These are phyloP conservation scores for Globisporangium sylvaticum DNA, from an alignment of 352 stramenopile species.

Conservation along the genomic window DNA sequence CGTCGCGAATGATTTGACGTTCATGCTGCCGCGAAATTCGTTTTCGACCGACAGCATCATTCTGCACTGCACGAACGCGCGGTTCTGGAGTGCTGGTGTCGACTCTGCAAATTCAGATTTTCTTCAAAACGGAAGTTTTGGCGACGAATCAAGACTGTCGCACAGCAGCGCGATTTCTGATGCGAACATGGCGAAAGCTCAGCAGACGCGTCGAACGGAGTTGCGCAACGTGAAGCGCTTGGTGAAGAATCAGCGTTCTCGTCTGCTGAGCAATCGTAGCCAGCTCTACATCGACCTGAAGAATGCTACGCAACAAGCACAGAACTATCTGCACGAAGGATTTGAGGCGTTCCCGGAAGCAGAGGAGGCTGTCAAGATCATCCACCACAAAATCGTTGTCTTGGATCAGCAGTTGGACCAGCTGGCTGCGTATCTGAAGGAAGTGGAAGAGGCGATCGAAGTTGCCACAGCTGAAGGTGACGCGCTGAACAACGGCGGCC, in stretches of 20 bases:
- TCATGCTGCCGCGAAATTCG: slow-evolving; percentile 71
- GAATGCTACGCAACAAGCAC: slow-evolving; percentile 72
- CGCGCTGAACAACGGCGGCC: slow-evolving; percentile 30
- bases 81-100: slow-evolving; percentile 67
- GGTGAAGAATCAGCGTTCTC: slow-evolving; percentile 82
- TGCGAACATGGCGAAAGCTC: slow-evolving; percentile 42
- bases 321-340: slow-evolving; percentile 84
- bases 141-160: slow-evolving; percentile 48
- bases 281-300: slow-evolving; percentile 82
- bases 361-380: slow-evolving; percentile 80
- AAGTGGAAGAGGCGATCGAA: slow-evolving; percentile 77
- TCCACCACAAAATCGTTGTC: slow-evolving; percentile 76
- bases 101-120: slow-evolving; percentile 66
- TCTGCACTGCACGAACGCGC: slow-evolving; percentile 69
- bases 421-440: slow-evolving; percentile 51
- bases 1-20: slow-evolving; percentile 78
- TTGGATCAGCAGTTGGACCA: slow-evolving; percentile 74
- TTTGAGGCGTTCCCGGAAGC: slow-evolving; percentile 68
- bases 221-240: slow-evolving; percentile 66
- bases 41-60: slow-evolving; percentile 75
- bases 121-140: slow-evolving; percentile 68
- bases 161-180: slow-evolving; percentile 33
- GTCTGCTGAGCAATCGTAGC: slow-evolving; percentile 75
- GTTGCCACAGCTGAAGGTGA: slow-evolving; percentile 57
- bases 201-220: slow-evolving; percentile 59